Conservation (phyloP, 192 early-diverging fungal genomes). For the Umbelopsis isabellina region DNA sequence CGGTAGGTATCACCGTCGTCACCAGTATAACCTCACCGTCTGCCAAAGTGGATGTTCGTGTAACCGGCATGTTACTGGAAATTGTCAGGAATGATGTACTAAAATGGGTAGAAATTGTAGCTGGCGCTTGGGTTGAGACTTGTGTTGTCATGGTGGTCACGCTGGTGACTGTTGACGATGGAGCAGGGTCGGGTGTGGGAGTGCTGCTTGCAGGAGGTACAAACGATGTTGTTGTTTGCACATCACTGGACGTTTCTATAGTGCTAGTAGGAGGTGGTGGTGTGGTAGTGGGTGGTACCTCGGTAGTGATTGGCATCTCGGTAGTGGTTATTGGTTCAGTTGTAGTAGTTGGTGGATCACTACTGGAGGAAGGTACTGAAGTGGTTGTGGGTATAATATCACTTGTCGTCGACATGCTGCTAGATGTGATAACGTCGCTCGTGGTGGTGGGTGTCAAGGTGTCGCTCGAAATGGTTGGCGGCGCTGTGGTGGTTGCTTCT, state of each 20-base stretch:
- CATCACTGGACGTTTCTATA: not conserved
- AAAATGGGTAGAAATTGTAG: not conserved
- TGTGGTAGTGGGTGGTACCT: not conserved
- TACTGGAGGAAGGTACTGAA: not conserved
- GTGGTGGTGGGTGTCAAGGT: not conserved
- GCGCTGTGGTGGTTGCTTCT: not conserved
- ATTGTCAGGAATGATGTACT: not conserved
- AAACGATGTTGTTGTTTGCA: not conserved
- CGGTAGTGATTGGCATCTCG: not conserved
- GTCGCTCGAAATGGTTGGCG: not conserved
- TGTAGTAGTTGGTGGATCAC: not conserved
- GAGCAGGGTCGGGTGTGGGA: not conserved
- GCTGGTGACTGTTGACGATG: not conserved
- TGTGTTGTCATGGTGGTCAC: not conserved
- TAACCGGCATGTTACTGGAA: conserved; percentile 1
- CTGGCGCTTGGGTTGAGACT: not conserved
- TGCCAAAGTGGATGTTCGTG: conserved; percentile 1
- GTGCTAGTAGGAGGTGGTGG: not conserved
- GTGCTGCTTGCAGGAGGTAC: not conserved
- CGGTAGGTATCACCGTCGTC: conserved; percentile 8
- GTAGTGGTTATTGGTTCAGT: not conserved
- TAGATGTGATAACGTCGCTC: not conserved
- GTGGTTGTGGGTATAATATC: not conserved
- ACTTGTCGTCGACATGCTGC: not conserved
- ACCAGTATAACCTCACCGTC: conserved; percentile 2